These are phyloP conservation scores for Aspergillus incahuasiensis DNA, from an alignment of 495 filamentous ascomycete genomes.

Conservation along the genomic window DNA sequence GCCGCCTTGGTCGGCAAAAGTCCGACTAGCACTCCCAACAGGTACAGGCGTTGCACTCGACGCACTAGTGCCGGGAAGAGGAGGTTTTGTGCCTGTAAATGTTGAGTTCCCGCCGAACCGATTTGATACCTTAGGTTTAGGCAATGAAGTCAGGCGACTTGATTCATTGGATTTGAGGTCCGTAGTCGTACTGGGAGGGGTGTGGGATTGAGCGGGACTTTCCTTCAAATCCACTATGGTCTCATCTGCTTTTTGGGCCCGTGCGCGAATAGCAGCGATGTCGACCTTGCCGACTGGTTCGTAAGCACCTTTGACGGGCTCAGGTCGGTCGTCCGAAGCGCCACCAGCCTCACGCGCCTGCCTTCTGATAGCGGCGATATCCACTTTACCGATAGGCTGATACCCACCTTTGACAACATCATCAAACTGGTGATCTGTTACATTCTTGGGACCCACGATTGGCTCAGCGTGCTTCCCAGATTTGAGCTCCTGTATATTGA, in stretches of 20 bases:
- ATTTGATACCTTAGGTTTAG: slow-evolving; percentile 91
- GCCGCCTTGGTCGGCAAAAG: slow-evolving; percentile 89
- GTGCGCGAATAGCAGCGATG: slow-evolving; percentile 84
- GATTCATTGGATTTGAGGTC: slow-evolving; percentile 60
- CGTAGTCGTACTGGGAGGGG: slow-evolving; percentile 34
- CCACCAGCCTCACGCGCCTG: slow-evolving; percentile 64
- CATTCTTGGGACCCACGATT: slow-evolving; percentile 33
- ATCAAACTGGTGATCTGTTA: slow-evolving; percentile 27
- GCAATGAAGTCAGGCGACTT: slow-evolving; percentile 79
- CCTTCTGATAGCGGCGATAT: slow-evolving; percentile 82
- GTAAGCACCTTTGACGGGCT: slow-evolving; percentile 83
- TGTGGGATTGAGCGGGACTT: slow-evolving; percentile 25
- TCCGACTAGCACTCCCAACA: slow-evolving; percentile 77
- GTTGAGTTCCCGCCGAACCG: slow-evolving; percentile 66
- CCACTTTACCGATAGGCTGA: slow-evolving; percentile 92
- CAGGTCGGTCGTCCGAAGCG: slow-evolving; percentile 67
- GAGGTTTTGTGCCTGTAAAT: slow-evolving; percentile 84
- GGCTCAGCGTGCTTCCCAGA: slow-evolving; percentile 63
- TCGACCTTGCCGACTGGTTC: slow-evolving; percentile 93
- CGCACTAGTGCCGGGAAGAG: slow-evolving; percentile 63
- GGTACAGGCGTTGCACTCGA: slow-evolving; percentile 49
- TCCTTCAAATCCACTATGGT: slow-evolving; percentile 38
- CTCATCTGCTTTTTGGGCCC: slow-evolving; percentile 62
- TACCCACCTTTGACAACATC: slow-evolving; percentile 87
- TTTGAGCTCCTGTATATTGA: slow-evolving; percentile 75